Conservation (phyloP, 306 rosid genomes). For the Canavalia ensiformis region DNA sequence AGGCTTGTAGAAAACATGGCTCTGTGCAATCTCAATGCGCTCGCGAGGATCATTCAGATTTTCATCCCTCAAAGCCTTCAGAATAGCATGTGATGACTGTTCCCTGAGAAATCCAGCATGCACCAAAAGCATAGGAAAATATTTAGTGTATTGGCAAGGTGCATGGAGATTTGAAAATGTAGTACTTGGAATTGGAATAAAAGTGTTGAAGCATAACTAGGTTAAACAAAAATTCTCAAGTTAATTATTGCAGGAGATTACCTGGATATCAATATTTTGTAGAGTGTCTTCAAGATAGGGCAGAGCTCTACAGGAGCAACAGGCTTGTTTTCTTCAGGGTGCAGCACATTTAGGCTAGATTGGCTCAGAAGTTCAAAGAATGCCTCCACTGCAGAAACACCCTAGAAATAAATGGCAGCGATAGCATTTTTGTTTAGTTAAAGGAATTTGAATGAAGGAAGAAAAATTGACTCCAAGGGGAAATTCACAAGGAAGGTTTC, state of each 20-base stretch:
- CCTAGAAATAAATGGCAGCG: constrained; percentile 57
- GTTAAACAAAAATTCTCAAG: background rate
- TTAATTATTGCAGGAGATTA: constrained; percentile 40
- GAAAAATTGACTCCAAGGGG: background rate
- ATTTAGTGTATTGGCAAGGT: constrained; percentile 9
- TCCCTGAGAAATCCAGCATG: constrained; percentile 67
- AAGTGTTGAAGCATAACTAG: constrained; percentile 33
- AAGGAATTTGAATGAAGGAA: constrained; percentile 1
- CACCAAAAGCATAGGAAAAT: constrained; percentile 34
- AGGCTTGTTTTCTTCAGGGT: constrained; percentile 87
- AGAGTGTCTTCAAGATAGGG: constrained; percentile 89
- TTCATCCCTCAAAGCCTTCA: constrained; percentile 87
- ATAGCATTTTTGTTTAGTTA: constrained; percentile 4
- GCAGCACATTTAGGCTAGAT: constrained; percentile 82
- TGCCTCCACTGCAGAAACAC: constrained; percentile 90
- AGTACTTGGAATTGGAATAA: background rate
- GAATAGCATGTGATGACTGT: constrained; percentile 80
- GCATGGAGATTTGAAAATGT: constrained; percentile 39
- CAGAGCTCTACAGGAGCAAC: constrained; percentile 96
- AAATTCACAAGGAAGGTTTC: background rate
- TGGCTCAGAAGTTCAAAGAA: constrained; percentile 90
- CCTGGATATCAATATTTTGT: constrained; percentile 86
- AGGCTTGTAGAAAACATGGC: constrained; percentile 90
- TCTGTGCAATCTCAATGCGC: constrained; percentile 91
- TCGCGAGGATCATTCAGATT: constrained; percentile 93